Conservation (phyloP, 2,329 filamentous ascomycete genomes). For the Saccharata proteae region DNA sequence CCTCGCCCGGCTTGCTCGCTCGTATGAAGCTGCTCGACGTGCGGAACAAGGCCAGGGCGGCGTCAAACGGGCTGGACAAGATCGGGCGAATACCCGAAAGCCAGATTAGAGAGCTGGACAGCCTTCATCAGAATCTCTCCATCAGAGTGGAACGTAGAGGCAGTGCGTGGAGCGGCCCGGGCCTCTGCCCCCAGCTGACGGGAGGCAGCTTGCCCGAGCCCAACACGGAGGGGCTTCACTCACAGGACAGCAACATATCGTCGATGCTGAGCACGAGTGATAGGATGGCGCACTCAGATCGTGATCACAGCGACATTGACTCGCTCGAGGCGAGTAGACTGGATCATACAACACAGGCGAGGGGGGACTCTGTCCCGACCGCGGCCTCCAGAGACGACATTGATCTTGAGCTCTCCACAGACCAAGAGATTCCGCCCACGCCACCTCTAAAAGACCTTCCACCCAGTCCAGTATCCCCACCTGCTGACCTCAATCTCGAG, state of each 20-base stretch:
- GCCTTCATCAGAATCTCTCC: constrained; percentile 46
- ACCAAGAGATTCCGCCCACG: constrained; percentile 25
- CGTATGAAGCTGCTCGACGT: constrained; percentile 33
- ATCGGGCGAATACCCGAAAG: constrained; percentile 60
- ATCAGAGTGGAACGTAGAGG: constrained; percentile 52
- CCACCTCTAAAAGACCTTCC: constrained; percentile 40
- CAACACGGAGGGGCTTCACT: background rate
- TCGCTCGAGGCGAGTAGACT: constrained; percentile 54
- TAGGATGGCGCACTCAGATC: constrained; percentile 38
- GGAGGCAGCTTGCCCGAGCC: constrained; percentile 26
- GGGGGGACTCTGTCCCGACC: constrained; percentile 35
- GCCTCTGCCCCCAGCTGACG: constrained; percentile 20
- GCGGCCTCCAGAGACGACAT: background rate
- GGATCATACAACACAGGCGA: constrained; percentile 64
- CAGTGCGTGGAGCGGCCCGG: constrained; percentile 55
- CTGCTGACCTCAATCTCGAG: constrained; percentile 12
- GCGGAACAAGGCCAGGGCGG: constrained; percentile 19
- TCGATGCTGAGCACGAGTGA: constrained; percentile 42
- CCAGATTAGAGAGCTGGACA: constrained; percentile 57
- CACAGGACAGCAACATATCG: constrained; percentile 31
- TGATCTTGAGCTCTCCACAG: constrained; percentile 1
- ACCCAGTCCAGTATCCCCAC: constrained; percentile 7
- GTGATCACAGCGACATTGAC: constrained; percentile 10
- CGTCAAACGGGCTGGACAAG: no score
- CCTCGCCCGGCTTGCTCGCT: constrained; percentile 30